Evolutionary conservation across 1,284 basidiomycete species (phyloP).

Genomic region (Trichosporon sp.): DNA sequence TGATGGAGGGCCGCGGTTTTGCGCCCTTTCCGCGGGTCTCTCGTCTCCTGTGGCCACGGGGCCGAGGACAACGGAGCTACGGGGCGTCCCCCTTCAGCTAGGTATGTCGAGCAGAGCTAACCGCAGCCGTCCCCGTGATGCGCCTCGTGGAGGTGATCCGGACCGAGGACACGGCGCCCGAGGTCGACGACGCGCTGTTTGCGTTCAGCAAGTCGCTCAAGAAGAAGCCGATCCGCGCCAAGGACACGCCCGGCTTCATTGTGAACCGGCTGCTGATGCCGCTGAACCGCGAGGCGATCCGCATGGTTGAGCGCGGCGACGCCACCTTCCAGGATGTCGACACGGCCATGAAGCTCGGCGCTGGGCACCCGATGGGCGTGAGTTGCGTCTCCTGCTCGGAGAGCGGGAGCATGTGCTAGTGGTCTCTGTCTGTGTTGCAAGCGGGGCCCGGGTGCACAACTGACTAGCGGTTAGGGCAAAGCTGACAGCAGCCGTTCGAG

Average conservation of each 20-base stretch:
- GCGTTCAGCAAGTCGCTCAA: slow-evolving; percentile 55
- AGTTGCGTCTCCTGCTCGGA: background rate
- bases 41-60: too few species aligned
- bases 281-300: slow-evolving; percentile 56
- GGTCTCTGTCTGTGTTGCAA: background rate
- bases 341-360: slow-evolving; percentile 59
- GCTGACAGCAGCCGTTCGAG: slow-evolving; percentile 53
- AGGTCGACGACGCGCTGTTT: slow-evolving; percentile 51
- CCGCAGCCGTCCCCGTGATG: slow-evolving; percentile 52
- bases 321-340: slow-evolving; percentile 57
- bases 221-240: slow-evolving; percentile 56
- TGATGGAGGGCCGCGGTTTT: too few species aligned
- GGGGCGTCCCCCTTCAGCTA: too few species aligned
- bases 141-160: slow-evolving; percentile 58
- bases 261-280: slow-evolving; percentile 56
- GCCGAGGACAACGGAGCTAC: too few species aligned
- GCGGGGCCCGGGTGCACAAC: too few species aligned
- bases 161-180: slow-evolving; percentile 52
- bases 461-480: too few species aligned
- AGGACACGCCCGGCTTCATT: slow-evolving; percentile 54
- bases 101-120: too few species aligned
- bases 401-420: background rate
- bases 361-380: slow-evolving; percentile 45
- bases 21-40: too few species aligned
- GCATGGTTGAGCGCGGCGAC: slow-evolving; percentile 58